Evolutionary conservation across 1,139 yeast species (phyloP).

Genomic region (Geotrichum bryndzae): DNA sequence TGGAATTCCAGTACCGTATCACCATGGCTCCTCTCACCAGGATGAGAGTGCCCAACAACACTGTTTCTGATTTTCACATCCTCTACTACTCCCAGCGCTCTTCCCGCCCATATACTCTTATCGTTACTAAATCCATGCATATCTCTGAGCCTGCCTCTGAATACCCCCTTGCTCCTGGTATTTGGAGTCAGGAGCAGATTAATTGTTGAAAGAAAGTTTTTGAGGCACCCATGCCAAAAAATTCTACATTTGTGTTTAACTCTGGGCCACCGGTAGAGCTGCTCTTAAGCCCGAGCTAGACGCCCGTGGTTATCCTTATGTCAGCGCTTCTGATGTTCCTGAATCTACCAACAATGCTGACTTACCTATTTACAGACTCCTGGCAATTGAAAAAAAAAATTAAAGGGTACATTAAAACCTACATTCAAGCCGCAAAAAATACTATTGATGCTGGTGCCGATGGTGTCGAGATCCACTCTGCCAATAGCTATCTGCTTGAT

Average conservation of each 20-base stretch:
- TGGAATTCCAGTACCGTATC: slow-evolving; percentile 36
- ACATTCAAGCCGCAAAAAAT: slow-evolving; percentile 42
- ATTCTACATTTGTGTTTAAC: slow-evolving; percentile 47
- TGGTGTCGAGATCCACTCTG: slow-evolving; percentile 61
- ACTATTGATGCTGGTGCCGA: slow-evolving; percentile 62
- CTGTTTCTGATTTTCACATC: slow-evolving; percentile 44
- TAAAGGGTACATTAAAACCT: slow-evolving; percentile 37
- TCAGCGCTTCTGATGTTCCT: slow-evolving; percentile 18
- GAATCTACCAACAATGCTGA: slow-evolving; percentile 10
- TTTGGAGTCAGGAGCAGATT: slow-evolving; percentile 46
- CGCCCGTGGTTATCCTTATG: slow-evolving; percentile 28
- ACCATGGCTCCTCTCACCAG: slow-evolving; percentile 49
- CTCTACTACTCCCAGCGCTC: slow-evolving; percentile 51
- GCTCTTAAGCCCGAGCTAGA: slow-evolving; percentile 42
- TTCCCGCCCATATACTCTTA: slow-evolving; percentile 44
- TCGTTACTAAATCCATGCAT: slow-evolving; percentile 41
- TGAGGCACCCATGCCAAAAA: slow-evolving; percentile 49
- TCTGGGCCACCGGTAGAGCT: slow-evolving; percentile 57
- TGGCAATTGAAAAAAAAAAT: slow-evolving; percentile 42
- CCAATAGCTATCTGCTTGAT: slow-evolving; percentile 63
- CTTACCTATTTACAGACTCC: slow-evolving; percentile 33
- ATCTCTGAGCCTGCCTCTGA: slow-evolving; percentile 38
- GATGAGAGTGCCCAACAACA: slow-evolving; percentile 33
- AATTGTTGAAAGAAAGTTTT: slow-evolving; percentile 47
- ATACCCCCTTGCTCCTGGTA: slow-evolving; percentile 47